Evolutionary conservation across 108 stramenopile genomes (phyloP).

Genomic region (Schizochytrium sp.): DNA sequence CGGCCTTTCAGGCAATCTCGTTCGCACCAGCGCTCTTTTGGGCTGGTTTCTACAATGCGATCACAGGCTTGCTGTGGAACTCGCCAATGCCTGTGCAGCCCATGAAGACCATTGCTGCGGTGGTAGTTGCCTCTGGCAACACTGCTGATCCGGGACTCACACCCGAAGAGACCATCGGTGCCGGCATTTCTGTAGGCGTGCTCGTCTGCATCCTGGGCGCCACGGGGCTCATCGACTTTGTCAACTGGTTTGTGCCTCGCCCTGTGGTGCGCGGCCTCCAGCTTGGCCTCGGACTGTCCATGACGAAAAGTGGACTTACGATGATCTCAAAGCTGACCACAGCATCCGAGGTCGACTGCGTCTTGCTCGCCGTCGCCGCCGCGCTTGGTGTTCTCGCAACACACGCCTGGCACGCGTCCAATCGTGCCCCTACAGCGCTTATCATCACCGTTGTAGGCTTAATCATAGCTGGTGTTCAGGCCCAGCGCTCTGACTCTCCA

Average conservation of each 20-base stretch:
- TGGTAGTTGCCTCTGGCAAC: conserved; percentile 44
- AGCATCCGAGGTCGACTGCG: conserved; percentile 50
- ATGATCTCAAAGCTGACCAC: conserved; percentile 54
- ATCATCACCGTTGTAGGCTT: background rate
- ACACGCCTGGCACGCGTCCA: conserved; percentile 31
- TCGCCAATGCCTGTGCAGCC: conserved; percentile 78
- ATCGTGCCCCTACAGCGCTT: background rate
- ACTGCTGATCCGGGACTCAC: background rate
- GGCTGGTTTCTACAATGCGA: conserved; percentile 55
- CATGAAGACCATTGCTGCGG: conserved; percentile 73
- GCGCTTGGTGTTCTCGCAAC: conserved; percentile 13
- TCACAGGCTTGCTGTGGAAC: conserved; percentile 61
- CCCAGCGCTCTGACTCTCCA: background rate
- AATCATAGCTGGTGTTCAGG: background rate
- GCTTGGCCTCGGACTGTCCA: conserved; percentile 63
- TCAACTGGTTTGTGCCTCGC: conserved; percentile 60
- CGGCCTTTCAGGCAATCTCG: conserved; percentile 49
- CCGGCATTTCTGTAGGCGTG: conserved; percentile 61
- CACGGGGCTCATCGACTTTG: conserved; percentile 58
- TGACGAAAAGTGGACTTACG: conserved; percentile 52
- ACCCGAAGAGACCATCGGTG: conserved; percentile 46
- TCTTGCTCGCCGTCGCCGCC: conserved; percentile 40
- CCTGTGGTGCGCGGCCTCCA: conserved; percentile 65
- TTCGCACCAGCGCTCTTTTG: conserved; percentile 62
- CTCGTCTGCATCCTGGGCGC: conserved; percentile 49